These are phyloP conservation scores for Chytriomyces confervae DNA, from an alignment of 192 early-diverging fungal species.

Conservation along the genomic window DNA sequence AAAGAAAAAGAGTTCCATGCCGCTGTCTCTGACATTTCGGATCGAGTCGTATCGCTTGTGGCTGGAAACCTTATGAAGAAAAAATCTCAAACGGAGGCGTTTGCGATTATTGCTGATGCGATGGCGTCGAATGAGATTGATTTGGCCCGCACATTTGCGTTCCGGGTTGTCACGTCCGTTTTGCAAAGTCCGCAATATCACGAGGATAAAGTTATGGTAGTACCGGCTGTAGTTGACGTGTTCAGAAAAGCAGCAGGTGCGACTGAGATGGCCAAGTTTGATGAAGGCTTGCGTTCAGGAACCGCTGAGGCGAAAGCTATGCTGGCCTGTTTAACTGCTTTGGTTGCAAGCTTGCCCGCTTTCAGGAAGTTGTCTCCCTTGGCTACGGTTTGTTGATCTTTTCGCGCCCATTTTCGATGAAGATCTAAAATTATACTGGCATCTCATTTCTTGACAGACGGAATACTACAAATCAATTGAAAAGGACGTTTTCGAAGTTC, in stretches of 20 bases:
- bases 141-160: background rate
- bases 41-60: conserved; percentile 1
- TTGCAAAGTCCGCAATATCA: conserved; percentile 21
- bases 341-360: conserved; percentile 2
- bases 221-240: background rate
- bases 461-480: conserved; percentile 8
- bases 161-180: background rate
- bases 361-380: background rate
- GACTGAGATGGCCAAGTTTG: background rate
- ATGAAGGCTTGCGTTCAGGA: background rate
- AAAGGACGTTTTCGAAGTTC: conserved; percentile 17
- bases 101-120: background rate
- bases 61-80: conserved; percentile 20
- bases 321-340: background rate
- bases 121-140: background rate
- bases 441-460: background rate
- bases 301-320: background rate
- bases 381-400: background rate
- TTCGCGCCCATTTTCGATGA: background rate
- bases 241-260: background rate
- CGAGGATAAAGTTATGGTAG: background rate
- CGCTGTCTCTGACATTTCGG: background rate
- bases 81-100: background rate
- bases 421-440: background rate
- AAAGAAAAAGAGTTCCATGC: background rate